Evolutionary conservation across 2,329 filamentous ascomycete species (phyloP), one percentile per base, ranked within the genome.

Genomic region (Colletotrichum lini): DNA sequence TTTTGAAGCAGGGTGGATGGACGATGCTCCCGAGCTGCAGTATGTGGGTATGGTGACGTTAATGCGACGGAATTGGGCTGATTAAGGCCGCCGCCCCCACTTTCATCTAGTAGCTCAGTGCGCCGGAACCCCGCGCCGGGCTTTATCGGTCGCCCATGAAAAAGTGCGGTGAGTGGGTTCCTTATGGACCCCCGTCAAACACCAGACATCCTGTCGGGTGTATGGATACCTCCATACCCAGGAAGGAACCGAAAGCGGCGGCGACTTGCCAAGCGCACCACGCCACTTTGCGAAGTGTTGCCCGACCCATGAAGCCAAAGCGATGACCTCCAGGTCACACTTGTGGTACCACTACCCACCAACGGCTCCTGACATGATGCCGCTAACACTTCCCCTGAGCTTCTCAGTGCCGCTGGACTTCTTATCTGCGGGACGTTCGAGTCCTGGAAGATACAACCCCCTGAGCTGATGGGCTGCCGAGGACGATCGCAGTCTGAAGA

Each of bases 61-160:
- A 13, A 44, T 26, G 44, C 56, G n/a, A 58, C 54, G 13, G 5
- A 16, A 13, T 26, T 42, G 54, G 54, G 21, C 13, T 58, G 38
- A 23, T 44, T 6, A 44, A 44, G n/a, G 16, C 35, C 21, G n/a
- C 38, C 56, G 16, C n/a, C 21, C 54, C 54, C 38, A 44, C 38
- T 18, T 40, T 10, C 7, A 47, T n/a, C n/a, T 40, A 42, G 40
- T 40, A 45, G 30, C 40, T 30, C 45, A 54, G 49, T 9, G 30
- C 61, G 40, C 47, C 67, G 54, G 67, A 66, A 66, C 67, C 67
- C 67, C 67, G 62, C 62, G 54, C 67, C 47, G 47, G 58, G 23
- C 67, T 47, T 54, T 59, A 30, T 42, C 35, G 21, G n/a, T 16
- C 40, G 45, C 38, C 52, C 61, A 12, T 54, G 61, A 23, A 42